Base-by-base conservation (phyloP, 805 yeast species). In the Cyberlindnera samutprakarnensis region DNA sequence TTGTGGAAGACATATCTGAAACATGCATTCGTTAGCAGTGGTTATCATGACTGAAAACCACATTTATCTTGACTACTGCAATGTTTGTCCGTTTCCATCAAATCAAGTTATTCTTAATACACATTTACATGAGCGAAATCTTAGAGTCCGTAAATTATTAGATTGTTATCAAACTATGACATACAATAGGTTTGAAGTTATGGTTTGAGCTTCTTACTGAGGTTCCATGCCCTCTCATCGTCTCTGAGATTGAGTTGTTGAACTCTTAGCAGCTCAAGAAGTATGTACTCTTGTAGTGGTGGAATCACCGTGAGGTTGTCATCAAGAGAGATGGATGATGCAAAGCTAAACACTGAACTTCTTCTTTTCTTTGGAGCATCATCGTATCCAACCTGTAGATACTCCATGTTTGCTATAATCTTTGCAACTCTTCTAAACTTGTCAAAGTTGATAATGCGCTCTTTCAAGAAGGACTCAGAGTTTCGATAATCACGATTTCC, bases 401-500 rank as follows among this genome's bases (percentile, higher is more conserved):
- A 71, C 49, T 79, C 86, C 23, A 81, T 60, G 41, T 75, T 81
- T 7, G 83, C 71, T 31, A 81, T 66, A 23, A 79, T 70, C 36
- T 76, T 63, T 6, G 87, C 75, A 30, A 78, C 69, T 49, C 75
- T 78, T 54, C 68, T 65, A 48, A 78, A 78, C 51, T 83, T 83
- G 51, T 80, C 92, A 41, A 82, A 71, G 48, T 83, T 81, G 47
- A 83, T 72, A 41, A 79, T 61, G 33, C 61, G 62, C 16, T 69
- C 57, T 27, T 62, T 58, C 28, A 62, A 44, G 62, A 69, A 62
- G 6, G 62, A 54, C 39, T 75, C 72, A 5, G 79, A 76, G 38
- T 65, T 71, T 50, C 88, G 64, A 51, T 62, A 76, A 44, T 74
- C 78, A 24, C 80, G 68, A 49, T 82, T 82, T n/a, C 92, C 90